Evolutionary conservation across 1,284 basidiomycete genomes (phyloP), one percentile per base, ranked within the genome.

Genomic region (Fereydounia khargensis): DNA sequence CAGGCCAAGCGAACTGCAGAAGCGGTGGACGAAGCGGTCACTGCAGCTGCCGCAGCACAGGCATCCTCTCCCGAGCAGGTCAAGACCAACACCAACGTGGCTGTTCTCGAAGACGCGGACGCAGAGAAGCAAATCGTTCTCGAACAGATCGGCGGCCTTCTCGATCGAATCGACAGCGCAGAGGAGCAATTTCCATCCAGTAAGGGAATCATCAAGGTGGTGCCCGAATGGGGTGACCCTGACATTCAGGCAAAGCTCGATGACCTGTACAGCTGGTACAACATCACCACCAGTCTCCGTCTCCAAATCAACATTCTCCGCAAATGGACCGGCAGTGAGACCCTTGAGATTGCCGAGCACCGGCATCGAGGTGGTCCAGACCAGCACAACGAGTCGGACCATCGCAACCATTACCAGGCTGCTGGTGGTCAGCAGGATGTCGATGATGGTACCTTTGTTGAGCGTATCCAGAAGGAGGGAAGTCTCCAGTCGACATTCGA

Each of bases 381-480:
- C 17, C 13, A 18, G 24, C 21, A 27, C 13, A 34, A 19, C n/a
- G 41, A 44, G 3, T n/a, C 31, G 11, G 38, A 49, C 9, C 34
- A 13, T 14, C n/a, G 36, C n/a, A 42, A 53, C 9, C 42, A 43
- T 23, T 47, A 35, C 37, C 49, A 49, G 39, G 49, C 35, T 20
- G 38, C 6, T 35, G 40, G 6, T 42, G 35, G 20, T 11, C 4
- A 5, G 18, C 35, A 48, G 18, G 50, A 51, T 14, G 42, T 54
- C 9, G 62, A 70, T 13, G 65, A 63, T 6, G 59, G 44, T 27
- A 70, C 70, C 3, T 98, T 98, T 74, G 86, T 97, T 25, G 95
- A 98, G 76, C 85, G 91, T 28, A 81, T 98, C 31, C 82, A 97
- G 51, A 97, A 97, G 76, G 95, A 98, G 77, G 94, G 96, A 69